Evolutionary conservation across 2,329 filamentous ascomycete genomes (phyloP).

Genomic region (Aspergillus niger): DNA sequence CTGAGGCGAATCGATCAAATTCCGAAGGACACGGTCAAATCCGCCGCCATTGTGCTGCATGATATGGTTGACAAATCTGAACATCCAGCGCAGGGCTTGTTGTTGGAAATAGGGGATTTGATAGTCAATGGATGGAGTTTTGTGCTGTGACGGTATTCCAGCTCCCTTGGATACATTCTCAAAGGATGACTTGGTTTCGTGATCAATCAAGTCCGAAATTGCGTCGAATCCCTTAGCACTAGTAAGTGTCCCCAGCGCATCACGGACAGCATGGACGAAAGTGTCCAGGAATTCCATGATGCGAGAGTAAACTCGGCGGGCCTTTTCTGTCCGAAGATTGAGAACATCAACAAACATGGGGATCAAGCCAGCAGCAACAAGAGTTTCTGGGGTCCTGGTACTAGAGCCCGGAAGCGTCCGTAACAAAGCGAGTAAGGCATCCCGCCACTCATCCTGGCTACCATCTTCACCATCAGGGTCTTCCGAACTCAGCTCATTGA

Average conservation of each 20-base stretch:
- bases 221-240: slow-evolving; percentile 81
- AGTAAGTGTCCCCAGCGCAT: slow-evolving; percentile 81
- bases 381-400: slow-evolving; percentile 73
- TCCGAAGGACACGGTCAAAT: slow-evolving; percentile 85
- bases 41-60: slow-evolving; percentile 82
- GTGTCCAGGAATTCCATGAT: slow-evolving; percentile 86
- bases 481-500: slow-evolving; percentile 73
- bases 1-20: slow-evolving; percentile 89
- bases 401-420: slow-evolving; percentile 73
- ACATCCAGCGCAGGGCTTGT: slow-evolving; percentile 86
- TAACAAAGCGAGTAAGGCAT: slow-evolving; percentile 83
- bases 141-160: slow-evolving; percentile 71
- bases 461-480: slow-evolving; percentile 60
- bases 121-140: slow-evolving; percentile 86
- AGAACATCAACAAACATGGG: slow-evolving; percentile 88
- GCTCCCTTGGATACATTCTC: slow-evolving; percentile 66
- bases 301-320: slow-evolving; percentile 79
- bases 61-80: slow-evolving; percentile 95
- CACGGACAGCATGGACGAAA: slow-evolving; percentile 80
- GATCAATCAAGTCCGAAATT: slow-evolving; percentile 83
- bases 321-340: slow-evolving; percentile 75
- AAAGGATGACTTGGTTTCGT: slow-evolving; percentile 72
- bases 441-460: slow-evolving; percentile 84
- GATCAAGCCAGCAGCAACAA: slow-evolving; percentile 86
- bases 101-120: slow-evolving; percentile 91